phyloP scores from a whole-genome alignment of 495 filamentous ascomycete species.

The Echria macrotheca region DNA sequence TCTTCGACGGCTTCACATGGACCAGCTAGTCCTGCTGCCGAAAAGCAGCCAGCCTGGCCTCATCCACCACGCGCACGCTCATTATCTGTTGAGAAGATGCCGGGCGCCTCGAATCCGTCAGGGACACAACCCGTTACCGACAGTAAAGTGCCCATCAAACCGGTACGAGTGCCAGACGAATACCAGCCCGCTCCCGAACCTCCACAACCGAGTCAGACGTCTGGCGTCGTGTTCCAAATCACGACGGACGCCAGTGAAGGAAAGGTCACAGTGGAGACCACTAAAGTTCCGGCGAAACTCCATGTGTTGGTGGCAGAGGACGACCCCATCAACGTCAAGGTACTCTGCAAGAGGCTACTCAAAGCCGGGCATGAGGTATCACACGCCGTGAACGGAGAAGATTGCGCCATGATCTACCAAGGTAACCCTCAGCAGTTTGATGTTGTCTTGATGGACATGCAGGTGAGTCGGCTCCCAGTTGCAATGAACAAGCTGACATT shows the following conservation, averaged over 20 bases:
- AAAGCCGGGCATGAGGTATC: slow-evolving; percentile 70
- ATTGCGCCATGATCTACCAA: slow-evolving; percentile 66
- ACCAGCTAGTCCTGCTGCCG: slow-evolving; percentile 19
- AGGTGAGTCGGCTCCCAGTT: slow-evolving; percentile 49
- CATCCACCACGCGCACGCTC: slow-evolving; percentile 12
- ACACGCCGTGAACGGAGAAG: slow-evolving; percentile 79
- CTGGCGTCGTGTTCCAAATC: slow-evolving; percentile 34
- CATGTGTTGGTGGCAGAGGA: slow-evolving; percentile 83
- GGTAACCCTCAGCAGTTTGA: slow-evolving; percentile 60
- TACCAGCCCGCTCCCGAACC: slow-evolving; percentile 18
- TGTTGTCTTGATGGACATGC: slow-evolving; percentile 94
- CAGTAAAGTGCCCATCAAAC: slow-evolving; percentile 33
- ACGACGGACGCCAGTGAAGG: slow-evolving; percentile 1
- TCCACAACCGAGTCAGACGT: slow-evolving; percentile 16
- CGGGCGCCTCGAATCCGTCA: neutral
- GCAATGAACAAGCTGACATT: neutral
- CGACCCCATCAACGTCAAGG: slow-evolving; percentile 86
- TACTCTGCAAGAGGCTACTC: slow-evolving; percentile 76
- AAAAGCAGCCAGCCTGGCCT: slow-evolving; percentile 12
- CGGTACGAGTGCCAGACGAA: slow-evolving; percentile 37
- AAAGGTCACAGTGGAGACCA: neutral
- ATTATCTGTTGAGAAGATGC: too few species aligned
- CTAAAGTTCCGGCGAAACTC: slow-evolving; percentile 33
- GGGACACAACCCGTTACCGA: slow-evolving; percentile 29
- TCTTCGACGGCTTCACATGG: neutral